A percentile compares a stretch with the other conserved stretches of the same genome.
Evolutionary conservation across 306 rosid genomes (phyloP).

Genomic region (Lupinus albus): DNA sequence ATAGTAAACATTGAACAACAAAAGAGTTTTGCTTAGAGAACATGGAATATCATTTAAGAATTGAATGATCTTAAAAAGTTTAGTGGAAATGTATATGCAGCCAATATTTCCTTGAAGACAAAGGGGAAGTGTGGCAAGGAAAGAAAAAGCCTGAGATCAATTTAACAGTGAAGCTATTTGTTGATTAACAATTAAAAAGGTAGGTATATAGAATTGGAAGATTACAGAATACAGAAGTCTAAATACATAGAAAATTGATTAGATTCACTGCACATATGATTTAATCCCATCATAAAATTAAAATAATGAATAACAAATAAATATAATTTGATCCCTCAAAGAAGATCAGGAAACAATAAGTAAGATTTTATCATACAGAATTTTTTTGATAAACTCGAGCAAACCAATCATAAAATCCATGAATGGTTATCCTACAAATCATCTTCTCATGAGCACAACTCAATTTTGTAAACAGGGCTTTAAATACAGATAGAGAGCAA

Average conservation of each 20-base stretch:
- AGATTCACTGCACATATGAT: constrained; percentile 2
- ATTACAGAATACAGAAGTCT: too few species aligned
- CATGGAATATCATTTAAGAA: too few species aligned
- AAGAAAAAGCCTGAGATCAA: constrained; percentile 2
- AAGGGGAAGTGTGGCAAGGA: background rate
- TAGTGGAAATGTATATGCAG: background rate
- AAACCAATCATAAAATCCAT: constrained; percentile 33
- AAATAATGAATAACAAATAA: constrained; percentile 8
- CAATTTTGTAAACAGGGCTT: constrained; percentile 28
- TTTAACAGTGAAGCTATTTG: too few species aligned
- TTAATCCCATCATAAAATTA: constrained; percentile 12
- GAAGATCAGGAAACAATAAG: constrained; percentile 9
- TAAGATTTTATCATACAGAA: constrained; percentile 17
- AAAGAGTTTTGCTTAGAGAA: too few species aligned
- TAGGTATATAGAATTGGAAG: too few species aligned
- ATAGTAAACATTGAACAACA: too few species aligned
- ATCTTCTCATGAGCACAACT: constrained; percentile 14
- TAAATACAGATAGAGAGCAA: background rate
- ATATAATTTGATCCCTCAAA: constrained; percentile 27
- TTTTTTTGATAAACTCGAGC: background rate
- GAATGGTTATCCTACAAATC: constrained; percentile 38
- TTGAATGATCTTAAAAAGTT: background rate
- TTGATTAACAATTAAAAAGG: too few species aligned
- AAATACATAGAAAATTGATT: too few species aligned
- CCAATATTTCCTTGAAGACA: background rate